Evolutionary conservation across 2,329 filamentous ascomycete genomes (phyloP).

Genomic region (Microsporum audouinii): DNA sequence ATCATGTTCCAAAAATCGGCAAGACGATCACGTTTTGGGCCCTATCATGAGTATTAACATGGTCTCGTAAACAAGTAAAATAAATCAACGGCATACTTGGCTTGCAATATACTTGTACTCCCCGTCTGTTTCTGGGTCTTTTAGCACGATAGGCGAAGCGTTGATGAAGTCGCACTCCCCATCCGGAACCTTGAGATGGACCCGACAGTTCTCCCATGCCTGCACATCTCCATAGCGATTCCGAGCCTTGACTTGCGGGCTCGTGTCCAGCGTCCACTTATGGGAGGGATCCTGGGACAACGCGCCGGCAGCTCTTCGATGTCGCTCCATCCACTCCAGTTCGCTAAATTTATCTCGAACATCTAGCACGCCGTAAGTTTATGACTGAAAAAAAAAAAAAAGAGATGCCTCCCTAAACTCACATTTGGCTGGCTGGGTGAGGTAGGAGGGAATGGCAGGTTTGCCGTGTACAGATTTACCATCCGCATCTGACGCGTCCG

Average conservation of each 20-base stretch:
- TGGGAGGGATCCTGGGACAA: slow-evolving; percentile 38
- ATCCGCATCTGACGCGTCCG: slow-evolving; percentile 5
- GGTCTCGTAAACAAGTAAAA: neutral
- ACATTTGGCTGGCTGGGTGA: slow-evolving; percentile 30
- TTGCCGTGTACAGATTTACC: slow-evolving; percentile 18
- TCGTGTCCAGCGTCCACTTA: slow-evolving; percentile 48
- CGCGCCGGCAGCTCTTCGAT: slow-evolving; percentile 40
- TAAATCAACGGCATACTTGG: slow-evolving; percentile 40
- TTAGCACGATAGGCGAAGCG: slow-evolving; percentile 58
- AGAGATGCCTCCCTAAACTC: slow-evolving; percentile 13
- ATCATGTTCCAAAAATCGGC: slow-evolving; percentile 95
- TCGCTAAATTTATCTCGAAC: slow-evolving; percentile 50
- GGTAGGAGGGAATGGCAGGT: slow-evolving; percentile 27
- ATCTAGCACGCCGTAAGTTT: slow-evolving; percentile 31
- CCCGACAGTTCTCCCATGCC: slow-evolving; percentile 75
- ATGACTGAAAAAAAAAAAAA: neutral
- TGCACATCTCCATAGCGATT: slow-evolving; percentile 87
- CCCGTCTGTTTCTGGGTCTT: slow-evolving; percentile 37
- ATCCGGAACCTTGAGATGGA: slow-evolving; percentile 66
- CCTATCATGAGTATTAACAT: slow-evolving; percentile 35
- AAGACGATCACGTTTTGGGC: slow-evolving; percentile 64
- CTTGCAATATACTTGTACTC: slow-evolving; percentile 71
- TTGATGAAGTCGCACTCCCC: slow-evolving; percentile 70
- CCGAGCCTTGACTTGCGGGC: slow-evolving; percentile 47
- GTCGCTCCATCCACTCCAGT: slow-evolving; percentile 49